Base-by-base conservation (phyloP, 2,329 filamentous ascomycete genomes). In the Pyrenophora teres region DNA sequence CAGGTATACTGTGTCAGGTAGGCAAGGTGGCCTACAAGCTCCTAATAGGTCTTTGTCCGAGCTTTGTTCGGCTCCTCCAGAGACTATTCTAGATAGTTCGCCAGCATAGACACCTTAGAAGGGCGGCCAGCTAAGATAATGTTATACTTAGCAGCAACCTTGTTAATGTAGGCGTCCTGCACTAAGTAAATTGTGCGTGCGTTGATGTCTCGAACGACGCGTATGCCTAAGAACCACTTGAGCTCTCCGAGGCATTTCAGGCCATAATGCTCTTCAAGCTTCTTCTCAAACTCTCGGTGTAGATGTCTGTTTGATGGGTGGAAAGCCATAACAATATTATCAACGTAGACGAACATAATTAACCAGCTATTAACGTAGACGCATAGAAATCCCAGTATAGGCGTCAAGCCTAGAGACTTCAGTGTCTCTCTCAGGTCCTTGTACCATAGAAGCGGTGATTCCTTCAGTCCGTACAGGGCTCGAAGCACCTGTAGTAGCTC, bases 391-490 rank as follows among this genome's bases (percentile, higher is more conserved):
- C 41, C 54, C n/a, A 31, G 25, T 3, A 66, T 48, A 32, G 33
- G 21, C 18, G 44, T 16, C 0, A 65, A 45, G 1, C 56, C 45
- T 9, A 67, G 44, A 12, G 52, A 23, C 12, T 25, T n/a, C 6
- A 64, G 52, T 3, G 50, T 58, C 25, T 23, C 38, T 15, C 7
- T 45, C 1, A 65, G 52, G 13, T 65, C 6, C 9, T 30, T 40
- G 25, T 40, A 40, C 39, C 13, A 40, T 9, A 69, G 60, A 1
- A 54, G 15, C 9, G 56, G 62, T 4, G 56, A 53, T 23, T 60
- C 44, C 21, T 58, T 60, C 0, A 68, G 55, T 3, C 63, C 60
- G 50, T 68, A 68, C 3, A 69, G 40, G 2, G 64, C 64, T 43
- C 49, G 13, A 15, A 18, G 18, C 3, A 68, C 49, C 35, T 47